These are phyloP conservation scores for Tephrocybe sp. DNA, from an alignment of 768 basidiomycete species.

Conservation along the genomic window DNA sequence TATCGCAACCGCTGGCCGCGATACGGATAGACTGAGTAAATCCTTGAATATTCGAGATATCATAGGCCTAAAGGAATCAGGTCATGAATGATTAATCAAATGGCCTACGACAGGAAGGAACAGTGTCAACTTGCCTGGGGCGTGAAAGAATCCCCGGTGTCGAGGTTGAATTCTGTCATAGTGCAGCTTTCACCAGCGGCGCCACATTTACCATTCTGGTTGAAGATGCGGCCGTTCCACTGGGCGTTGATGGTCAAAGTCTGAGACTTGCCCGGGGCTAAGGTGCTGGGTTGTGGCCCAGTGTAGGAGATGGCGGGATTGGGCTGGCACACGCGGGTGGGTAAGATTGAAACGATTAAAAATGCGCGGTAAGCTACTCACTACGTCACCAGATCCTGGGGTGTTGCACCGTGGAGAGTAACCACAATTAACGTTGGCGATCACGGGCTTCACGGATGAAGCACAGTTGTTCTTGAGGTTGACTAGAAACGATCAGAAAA, in stretches of 20 bases:
- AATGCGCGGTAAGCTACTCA: constrained; percentile 8
- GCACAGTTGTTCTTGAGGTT: constrained; percentile 34
- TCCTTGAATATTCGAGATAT: constrained; percentile 43
- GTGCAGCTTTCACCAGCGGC: constrained; percentile 37
- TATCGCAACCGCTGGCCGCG: constrained; percentile 34
- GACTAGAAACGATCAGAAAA: constrained; percentile 20
- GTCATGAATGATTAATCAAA: background rate
- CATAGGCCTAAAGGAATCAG: constrained; percentile 29
- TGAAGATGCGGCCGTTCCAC: constrained; percentile 43
- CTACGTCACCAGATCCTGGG: constrained; percentile 32
- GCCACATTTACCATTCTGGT: constrained; percentile 35
- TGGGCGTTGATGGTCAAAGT: constrained; percentile 28
- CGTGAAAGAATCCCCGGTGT: constrained; percentile 27
- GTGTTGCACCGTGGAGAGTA: constrained; percentile 37
- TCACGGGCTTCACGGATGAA: constrained; percentile 28
- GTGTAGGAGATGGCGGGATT: constrained; percentile 31
- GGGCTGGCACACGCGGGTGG: constrained; percentile 16
- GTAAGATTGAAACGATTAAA: too few relatives aligned
- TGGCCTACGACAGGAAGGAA: background rate
- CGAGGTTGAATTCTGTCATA: constrained; percentile 38
- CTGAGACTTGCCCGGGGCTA: constrained; percentile 25
- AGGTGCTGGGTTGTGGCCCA: constrained; percentile 30
- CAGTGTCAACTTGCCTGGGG: constrained; percentile 22
- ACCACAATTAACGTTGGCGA: constrained; percentile 37
- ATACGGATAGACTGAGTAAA: constrained; percentile 38